Conservation (phyloP, 495 filamentous ascomycete genomes). For the Eremomyces bilateralis region DNA sequence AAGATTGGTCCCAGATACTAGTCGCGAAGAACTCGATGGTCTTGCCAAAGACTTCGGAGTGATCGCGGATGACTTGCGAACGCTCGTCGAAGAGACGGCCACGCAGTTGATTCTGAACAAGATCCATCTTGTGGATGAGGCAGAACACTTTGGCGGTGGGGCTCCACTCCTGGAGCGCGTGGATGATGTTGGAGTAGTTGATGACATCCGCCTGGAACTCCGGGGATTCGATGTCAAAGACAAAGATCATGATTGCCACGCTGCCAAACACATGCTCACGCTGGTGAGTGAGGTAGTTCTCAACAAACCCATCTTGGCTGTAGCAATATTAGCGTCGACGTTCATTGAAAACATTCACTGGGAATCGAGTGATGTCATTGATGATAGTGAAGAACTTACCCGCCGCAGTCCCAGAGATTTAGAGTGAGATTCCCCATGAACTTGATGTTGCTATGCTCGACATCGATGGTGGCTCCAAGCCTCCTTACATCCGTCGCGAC, state of each 20-base stretch:
- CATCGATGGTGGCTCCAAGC: conserved; percentile 92
- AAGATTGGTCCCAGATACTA: conserved; percentile 91
- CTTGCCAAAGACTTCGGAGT: conserved; percentile 48
- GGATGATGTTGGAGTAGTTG: conserved; percentile 69
- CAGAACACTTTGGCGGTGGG: conserved; percentile 72
- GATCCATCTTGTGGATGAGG: conserved; percentile 95
- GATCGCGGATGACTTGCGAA: conserved; percentile 44
- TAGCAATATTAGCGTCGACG: background rate
- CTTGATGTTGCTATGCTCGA: conserved; percentile 92
- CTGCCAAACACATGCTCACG: conserved; percentile 88
- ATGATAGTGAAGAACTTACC: conserved; percentile 26
- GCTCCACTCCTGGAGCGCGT: conserved; percentile 65
- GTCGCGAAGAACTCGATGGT: conserved; percentile 53
- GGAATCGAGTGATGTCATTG: no score
- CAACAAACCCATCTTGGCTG: conserved; percentile 96
- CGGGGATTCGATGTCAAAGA: conserved; percentile 92
- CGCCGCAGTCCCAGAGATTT: conserved; percentile 96
- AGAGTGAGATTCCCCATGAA: conserved; percentile 93
- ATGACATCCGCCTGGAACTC: conserved; percentile 81
- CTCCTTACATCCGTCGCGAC: conserved; percentile 88
- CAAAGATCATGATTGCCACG: conserved; percentile 94
- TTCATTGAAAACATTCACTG: conserved; percentile 2
- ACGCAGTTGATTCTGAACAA: conserved; percentile 62
- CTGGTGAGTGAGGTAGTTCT: conserved; percentile 87
- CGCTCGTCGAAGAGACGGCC: conserved; percentile 65